These are phyloP conservation scores for Metschnikowia rubicola DNA, from an alignment of 805 yeast genomes.

Conservation along the genomic window DNA sequence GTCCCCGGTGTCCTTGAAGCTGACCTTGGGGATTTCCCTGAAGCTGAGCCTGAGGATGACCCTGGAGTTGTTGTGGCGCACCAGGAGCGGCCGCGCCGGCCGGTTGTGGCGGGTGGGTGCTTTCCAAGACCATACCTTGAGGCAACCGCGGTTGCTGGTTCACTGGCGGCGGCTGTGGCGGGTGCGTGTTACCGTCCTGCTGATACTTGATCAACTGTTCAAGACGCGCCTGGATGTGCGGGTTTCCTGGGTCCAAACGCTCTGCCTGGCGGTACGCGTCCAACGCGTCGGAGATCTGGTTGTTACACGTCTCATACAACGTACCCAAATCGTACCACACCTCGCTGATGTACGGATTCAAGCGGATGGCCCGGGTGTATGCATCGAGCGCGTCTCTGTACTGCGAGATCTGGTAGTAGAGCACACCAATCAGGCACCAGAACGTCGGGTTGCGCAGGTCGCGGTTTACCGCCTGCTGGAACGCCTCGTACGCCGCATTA, in stretches of 20 bases:
- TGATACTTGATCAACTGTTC: constrained; percentile 77
- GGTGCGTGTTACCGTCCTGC: constrained; percentile 62
- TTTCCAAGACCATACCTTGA: constrained; percentile 59
- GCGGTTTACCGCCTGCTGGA: constrained; percentile 97
- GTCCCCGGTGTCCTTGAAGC: constrained; percentile 6
- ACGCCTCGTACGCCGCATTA: constrained; percentile 95
- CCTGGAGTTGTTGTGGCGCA: constrained; percentile 15
- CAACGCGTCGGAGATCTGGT: constrained; percentile 89
- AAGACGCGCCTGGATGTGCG: constrained; percentile 89
- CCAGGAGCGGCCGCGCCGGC: constrained; percentile 1
- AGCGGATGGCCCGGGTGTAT: constrained; percentile 90
- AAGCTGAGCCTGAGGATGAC: background rate
- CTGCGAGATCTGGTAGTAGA: constrained; percentile 93
- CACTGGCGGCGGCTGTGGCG: constrained; percentile 66
- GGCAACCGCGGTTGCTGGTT: constrained; percentile 62
- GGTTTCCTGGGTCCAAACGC: constrained; percentile 88
- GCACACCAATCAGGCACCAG: constrained; percentile 95
- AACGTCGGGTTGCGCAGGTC: constrained; percentile 97
- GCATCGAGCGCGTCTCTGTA: constrained; percentile 97
- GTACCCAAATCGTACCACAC: constrained; percentile 99
- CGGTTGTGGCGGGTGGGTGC: constrained; percentile 23
- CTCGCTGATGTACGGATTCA: constrained; percentile 93
- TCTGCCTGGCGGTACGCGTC: constrained; percentile 98
- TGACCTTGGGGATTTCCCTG: constrained; percentile 7
- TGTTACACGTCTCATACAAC: constrained; percentile 93